Conservation (phyloP, 2,329 filamentous ascomycete genomes). For the Trichoderma atroviride region DNA sequence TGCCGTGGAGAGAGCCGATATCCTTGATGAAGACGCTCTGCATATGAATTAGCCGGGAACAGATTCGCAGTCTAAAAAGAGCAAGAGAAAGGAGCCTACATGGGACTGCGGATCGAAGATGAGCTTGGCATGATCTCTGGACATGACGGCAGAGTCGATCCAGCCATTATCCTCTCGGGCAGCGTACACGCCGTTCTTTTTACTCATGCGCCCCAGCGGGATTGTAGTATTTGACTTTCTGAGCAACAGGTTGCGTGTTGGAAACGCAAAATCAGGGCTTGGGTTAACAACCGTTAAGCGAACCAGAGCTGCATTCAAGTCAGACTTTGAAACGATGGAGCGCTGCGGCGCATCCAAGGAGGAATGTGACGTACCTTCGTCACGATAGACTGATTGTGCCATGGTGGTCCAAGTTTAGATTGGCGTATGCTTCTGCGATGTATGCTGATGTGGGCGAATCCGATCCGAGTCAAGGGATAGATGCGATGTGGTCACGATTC, state of each 20-base stretch:
- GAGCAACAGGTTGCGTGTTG: conserved; percentile 38
- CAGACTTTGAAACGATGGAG: not conserved
- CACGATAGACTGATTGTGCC: not conserved
- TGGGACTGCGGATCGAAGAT: conserved; percentile 47
- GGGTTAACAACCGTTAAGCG: conserved; percentile 35
- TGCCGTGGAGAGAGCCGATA: conserved; percentile 56
- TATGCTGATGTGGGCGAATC: not conserved
- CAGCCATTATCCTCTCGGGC: conserved; percentile 59
- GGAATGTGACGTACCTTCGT: conserved; percentile 21
- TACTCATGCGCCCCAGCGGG: conserved; percentile 51
- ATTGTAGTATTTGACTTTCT: conserved; percentile 36
- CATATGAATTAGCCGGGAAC: conserved; percentile 29
- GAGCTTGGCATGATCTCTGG: conserved; percentile 65
- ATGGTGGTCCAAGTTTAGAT: not conserved
- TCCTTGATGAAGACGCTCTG: conserved; percentile 53
- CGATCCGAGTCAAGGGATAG: not conserved
- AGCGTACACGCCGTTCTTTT: conserved; percentile 39
- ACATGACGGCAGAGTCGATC: conserved; percentile 74
- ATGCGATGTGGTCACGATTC: not conserved
- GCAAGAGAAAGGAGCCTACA: conserved; percentile 41
- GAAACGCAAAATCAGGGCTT: conserved; percentile 30
- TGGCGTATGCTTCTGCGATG: not conserved
- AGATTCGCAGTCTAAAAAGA: not conserved
- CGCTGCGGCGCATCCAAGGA: not conserved
- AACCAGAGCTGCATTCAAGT: conserved; percentile 36